These are phyloP conservation scores for Cyberlindnera galapagoensis DNA, from an alignment of 805 yeast genomes.

Conservation along the genomic window DNA sequence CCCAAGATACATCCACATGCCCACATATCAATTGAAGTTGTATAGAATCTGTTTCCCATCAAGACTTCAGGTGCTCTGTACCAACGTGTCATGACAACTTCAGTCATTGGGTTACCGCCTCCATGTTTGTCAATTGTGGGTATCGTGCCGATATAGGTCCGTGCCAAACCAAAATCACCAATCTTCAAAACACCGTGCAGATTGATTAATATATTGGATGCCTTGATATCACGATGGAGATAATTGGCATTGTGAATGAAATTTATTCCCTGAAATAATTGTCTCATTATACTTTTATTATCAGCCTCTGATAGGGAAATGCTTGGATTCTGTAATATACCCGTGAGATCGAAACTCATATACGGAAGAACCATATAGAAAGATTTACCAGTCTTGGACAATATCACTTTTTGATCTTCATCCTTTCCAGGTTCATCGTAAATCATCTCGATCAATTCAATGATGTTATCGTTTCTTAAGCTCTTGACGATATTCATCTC, in stretches of 20 bases:
- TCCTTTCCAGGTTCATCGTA: constrained; percentile 35
- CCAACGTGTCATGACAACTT: constrained; percentile 94
- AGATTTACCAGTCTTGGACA: constrained; percentile 23
- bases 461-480: constrained; percentile 61
- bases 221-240: constrained; percentile 87
- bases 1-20: constrained; percentile 95
- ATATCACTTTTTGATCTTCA: constrained; percentile 9
- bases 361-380: constrained; percentile 90
- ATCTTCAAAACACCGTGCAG: constrained; percentile 72
- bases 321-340: constrained; percentile 74
- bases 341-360: constrained; percentile 88
- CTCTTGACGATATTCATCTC: constrained; percentile 79
- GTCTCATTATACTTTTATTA: constrained; percentile 77
- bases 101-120: constrained; percentile 43
- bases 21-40: constrained; percentile 97
- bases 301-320: constrained; percentile 56
- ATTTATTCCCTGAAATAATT: constrained; percentile 71
- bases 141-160: constrained; percentile 56
- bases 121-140: constrained; percentile 44
- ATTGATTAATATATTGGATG: constrained; percentile 88
- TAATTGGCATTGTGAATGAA: constrained; percentile 61
- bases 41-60: constrained; percentile 77
- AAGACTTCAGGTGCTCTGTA: constrained; percentile 93
- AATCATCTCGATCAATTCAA: constrained; percentile 76
- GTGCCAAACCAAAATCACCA: constrained; percentile 94